Percentiles rank a stretch among this genome's conserved stretches.
phyloP scores from a whole-genome alignment of 352 stramenopile genomes.

The Phytophthora ohioensis region DNA sequence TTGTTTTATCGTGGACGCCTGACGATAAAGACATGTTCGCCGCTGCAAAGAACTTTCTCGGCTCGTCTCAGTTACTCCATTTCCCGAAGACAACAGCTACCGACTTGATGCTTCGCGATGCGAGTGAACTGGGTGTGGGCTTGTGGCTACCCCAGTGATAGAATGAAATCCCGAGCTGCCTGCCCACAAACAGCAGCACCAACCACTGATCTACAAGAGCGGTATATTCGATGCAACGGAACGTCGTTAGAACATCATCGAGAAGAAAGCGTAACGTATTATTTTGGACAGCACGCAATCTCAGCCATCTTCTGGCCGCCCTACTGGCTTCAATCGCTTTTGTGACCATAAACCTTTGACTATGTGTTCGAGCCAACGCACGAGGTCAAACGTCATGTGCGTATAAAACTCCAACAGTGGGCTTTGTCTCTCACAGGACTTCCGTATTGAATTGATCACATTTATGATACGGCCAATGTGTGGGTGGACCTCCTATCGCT shows the following conservation, averaged over 20 bases:
- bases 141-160: constrained; percentile 15
- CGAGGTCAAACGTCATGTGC: not conserved
- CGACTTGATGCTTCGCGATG: constrained; percentile 5
- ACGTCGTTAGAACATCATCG: constrained; percentile 23
- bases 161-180: not conserved
- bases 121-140: constrained; percentile 4
- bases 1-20: not conserved
- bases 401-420: not conserved
- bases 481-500: not conserved
- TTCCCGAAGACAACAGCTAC: not conserved
- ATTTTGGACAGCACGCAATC: not conserved
- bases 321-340: not conserved
- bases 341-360: not conserved
- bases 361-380: not conserved
- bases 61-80: constrained; percentile 2
- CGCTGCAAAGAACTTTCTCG: not conserved
- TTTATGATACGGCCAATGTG: not conserved
- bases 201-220: constrained; percentile 19
- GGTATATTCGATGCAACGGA: constrained; percentile 11
- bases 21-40: not conserved
- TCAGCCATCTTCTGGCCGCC: not conserved
- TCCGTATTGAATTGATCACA: not conserved
- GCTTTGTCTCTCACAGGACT: not conserved
- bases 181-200: constrained; percentile 2
- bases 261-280: constrained; percentile 29